Evolutionary conservation across 1,284 basidiomycete species (phyloP).

Genomic region (Meira nashicola): DNA sequence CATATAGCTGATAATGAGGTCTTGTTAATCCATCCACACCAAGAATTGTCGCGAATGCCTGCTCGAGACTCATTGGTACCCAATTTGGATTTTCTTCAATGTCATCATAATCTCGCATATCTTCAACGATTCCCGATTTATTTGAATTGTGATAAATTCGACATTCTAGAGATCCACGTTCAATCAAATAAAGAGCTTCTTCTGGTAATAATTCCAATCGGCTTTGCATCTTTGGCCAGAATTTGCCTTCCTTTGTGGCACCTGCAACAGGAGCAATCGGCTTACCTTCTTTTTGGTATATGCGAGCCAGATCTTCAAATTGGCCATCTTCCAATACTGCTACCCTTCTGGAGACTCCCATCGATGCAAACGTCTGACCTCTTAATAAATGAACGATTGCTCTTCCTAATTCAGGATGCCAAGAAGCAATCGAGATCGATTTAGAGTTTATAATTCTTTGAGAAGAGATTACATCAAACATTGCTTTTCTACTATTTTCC

Average conservation of each 20-base stretch:
- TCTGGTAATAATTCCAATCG: constrained; percentile 78
- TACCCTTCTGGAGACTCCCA: constrained; percentile 29
- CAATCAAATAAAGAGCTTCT: constrained; percentile 85
- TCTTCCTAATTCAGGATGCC: constrained; percentile 29
- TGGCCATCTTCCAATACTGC: constrained; percentile 1
- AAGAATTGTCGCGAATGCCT: constrained; percentile 78
- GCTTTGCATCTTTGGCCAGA: constrained; percentile 8
- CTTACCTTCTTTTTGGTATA: neutral
- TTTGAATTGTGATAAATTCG: constrained; percentile 61
- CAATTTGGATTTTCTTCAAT: constrained; percentile 55
- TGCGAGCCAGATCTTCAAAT: neutral
- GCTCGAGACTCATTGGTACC: constrained; percentile 73
- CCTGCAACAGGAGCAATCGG: constrained; percentile 3
- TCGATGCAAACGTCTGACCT: constrained; percentile 39
- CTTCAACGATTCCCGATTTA: constrained; percentile 19
- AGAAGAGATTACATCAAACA: constrained; percentile 73
- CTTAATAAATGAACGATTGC: constrained; percentile 37
- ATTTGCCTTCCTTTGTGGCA: constrained; percentile 13
- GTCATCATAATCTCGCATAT: constrained; percentile 18
- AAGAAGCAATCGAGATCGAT: constrained; percentile 35
- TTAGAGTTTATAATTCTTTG: constrained; percentile 65
- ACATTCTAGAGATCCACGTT: constrained; percentile 62
- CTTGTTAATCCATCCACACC: constrained; percentile 67
- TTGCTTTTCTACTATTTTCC: constrained; percentile 74
- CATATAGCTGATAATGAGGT: constrained; percentile 87